Percentiles rank a stretch among this genome's conserved stretches.
These are phyloP conservation scores for Arabidopsis arenosa DNA, from an alignment of 345 rosid genomes.

Conservation along the genomic window DNA sequence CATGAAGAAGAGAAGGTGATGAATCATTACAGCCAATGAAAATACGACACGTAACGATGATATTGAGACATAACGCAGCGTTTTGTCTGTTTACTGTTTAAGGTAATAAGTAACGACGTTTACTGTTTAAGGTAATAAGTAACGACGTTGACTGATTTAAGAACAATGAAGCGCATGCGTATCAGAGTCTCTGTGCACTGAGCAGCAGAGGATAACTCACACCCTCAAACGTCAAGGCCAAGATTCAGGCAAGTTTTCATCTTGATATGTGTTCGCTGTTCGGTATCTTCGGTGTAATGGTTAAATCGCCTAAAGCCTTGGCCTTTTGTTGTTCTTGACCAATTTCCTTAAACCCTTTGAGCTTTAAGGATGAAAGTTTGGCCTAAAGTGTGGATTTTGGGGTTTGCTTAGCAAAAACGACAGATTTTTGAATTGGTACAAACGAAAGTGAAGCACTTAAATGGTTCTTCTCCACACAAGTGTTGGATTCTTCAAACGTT, in stretches of 20 bases:
- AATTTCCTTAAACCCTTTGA: not conserved
- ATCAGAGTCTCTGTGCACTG: not conserved
- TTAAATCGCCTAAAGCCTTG: slow-evolving; percentile 1
- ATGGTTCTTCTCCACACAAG: slow-evolving; percentile 28
- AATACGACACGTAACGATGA: not conserved
- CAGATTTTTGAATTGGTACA: not conserved
- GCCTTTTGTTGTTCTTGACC: not conserved
- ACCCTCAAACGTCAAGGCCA: not conserved
- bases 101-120: slow-evolving; percentile 15
- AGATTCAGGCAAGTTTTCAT: not conserved
- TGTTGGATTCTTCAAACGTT: slow-evolving; percentile 34
- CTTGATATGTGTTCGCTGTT: not conserved
- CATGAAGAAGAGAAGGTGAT: slow-evolving; percentile 11
- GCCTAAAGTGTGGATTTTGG: not conserved
- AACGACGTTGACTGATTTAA: slow-evolving; percentile 18
- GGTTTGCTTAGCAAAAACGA: not conserved
- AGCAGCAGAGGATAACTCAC: not conserved
- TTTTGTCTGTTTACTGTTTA: not conserved
- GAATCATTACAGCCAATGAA: slow-evolving; percentile 18
- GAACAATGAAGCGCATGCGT: not conserved
- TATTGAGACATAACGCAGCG: slow-evolving; percentile 5
- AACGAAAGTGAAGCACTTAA: slow-evolving; percentile 2
- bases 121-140: slow-evolving; percentile 18
- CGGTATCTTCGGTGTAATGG: not conserved
- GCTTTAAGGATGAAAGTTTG: not conserved